These are phyloP conservation scores for Malus sylvestris DNA, from an alignment of 306 rosid genomes.

Conservation along the genomic window DNA sequence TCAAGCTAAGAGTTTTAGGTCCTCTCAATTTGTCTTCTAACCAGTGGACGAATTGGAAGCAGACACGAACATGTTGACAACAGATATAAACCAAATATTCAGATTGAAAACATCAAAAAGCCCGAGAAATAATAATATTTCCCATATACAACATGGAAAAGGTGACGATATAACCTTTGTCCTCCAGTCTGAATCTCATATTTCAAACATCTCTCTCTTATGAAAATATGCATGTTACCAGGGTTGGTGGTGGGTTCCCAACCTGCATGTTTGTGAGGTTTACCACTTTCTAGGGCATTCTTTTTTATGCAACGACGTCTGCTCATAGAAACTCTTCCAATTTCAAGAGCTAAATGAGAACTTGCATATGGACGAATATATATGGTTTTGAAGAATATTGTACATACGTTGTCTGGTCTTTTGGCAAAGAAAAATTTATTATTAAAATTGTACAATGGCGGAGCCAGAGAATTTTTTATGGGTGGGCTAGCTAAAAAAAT, in stretches of 20 bases:
- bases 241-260: slow-evolving; percentile 5
- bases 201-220: neutral
- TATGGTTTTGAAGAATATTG: neutral
- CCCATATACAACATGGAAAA: slow-evolving; percentile 26
- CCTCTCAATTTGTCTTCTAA: slow-evolving; percentile 47
- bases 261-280: neutral
- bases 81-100: slow-evolving; percentile 1
- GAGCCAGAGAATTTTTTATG: no score
- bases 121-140: neutral
- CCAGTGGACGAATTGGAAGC: slow-evolving; percentile 40
- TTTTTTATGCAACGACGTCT: neutral
- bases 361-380: neutral
- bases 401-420: neutral
- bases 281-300: neutral
- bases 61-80: slow-evolving; percentile 61
- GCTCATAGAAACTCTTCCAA: neutral
- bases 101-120: slow-evolving; percentile 19
- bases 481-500: no score
- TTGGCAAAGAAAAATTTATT: neutral
- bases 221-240: neutral
- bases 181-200: slow-evolving; percentile 11
- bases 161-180: slow-evolving; percentile 15
- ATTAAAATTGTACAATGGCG: neutral
- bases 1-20: slow-evolving; percentile 27
- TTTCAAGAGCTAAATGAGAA: neutral